A percentile compares a stretch with the other conserved stretches of the same genome.
Conservation (phyloP, 2,329 filamentous ascomycete genomes). For the Orbilia blumenaviensis region DNA sequence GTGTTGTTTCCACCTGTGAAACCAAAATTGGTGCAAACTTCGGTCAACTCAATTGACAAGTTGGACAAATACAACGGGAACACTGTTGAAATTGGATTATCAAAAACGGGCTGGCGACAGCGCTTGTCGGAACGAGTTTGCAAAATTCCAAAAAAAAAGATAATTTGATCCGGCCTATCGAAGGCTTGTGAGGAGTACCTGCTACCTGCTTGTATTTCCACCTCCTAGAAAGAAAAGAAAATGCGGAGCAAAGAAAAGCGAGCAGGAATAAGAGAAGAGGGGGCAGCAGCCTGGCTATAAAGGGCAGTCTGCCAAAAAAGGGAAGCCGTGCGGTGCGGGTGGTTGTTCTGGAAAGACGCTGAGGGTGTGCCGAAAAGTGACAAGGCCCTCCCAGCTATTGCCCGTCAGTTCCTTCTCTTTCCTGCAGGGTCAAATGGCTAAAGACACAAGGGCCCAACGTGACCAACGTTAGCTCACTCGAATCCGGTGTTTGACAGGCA, state of each 20-base stretch:
- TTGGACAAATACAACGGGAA: too few species aligned
- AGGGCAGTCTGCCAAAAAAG: conserved; percentile 48
- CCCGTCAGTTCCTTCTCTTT: conserved; percentile 37
- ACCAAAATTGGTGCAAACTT: conserved; percentile 20
- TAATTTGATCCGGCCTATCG: conserved; percentile 26
- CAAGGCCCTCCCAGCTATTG: conserved; percentile 37
- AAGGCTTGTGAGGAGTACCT: conserved; percentile 46
- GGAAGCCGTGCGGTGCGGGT: conserved; percentile 32
- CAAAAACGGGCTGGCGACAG: too few species aligned
- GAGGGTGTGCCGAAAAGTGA: conserved; percentile 44
- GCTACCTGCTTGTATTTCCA: conserved; percentile 32
- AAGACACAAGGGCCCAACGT: conserved; percentile 37
- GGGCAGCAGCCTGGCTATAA: conserved; percentile 34
- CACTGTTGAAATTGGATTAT: too few species aligned
- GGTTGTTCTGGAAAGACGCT: conserved; percentile 47
- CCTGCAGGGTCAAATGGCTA: conserved; percentile 52
- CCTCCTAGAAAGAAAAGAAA: conserved; percentile 25
- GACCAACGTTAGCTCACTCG: conserved; percentile 25
- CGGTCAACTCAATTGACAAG: conserved; percentile 48
- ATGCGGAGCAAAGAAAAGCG: conserved; percentile 10
- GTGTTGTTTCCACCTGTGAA: conserved; percentile 53
- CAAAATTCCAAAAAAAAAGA: too few species aligned
- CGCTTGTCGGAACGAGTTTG: too few species aligned
- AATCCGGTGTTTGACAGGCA: conserved; percentile 41
- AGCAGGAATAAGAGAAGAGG: background rate